Evolutionary conservation across 192 early-diverging fungal genomes (phyloP).

Genomic region (Coemansia sp.): DNA sequence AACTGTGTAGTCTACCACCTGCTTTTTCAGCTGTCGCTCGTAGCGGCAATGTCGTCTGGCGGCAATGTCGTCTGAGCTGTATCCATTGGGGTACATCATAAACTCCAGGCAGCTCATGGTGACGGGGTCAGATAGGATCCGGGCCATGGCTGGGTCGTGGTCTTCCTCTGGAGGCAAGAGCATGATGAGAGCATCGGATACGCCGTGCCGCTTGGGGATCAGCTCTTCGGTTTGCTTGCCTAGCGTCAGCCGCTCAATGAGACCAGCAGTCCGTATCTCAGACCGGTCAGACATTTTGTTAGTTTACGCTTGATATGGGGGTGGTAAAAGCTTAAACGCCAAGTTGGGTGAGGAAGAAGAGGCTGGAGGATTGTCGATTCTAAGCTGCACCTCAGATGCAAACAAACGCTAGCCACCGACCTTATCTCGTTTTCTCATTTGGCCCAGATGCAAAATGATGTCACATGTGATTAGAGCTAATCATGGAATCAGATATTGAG

Average conservation of each 20-base stretch:
- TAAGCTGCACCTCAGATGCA: background rate
- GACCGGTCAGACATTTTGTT: background rate
- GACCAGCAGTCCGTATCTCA: background rate
- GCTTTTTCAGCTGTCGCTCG: slow-evolving; percentile 24
- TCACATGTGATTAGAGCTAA: background rate
- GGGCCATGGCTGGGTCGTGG: slow-evolving; percentile 26
- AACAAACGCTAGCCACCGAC: background rate
- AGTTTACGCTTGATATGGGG: background rate
- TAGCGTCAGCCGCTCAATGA: background rate
- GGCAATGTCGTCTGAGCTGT: slow-evolving; percentile 14
- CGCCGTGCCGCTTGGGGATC: slow-evolving; percentile 25
- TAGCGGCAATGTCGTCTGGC: slow-evolving; percentile 17
- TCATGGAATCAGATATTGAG: background rate
- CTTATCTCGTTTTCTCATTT: background rate
- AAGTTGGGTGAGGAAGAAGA: background rate
- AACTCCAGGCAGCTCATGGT: slow-evolving; percentile 37
- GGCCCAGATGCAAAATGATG: background rate
- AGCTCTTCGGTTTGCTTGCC: background rate
- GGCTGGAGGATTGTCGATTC: background rate
- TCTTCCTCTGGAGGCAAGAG: slow-evolving; percentile 45
- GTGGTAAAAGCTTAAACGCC: background rate
- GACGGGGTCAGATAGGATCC: slow-evolving; percentile 27
- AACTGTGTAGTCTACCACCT: slow-evolving; percentile 33
- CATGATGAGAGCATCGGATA: slow-evolving; percentile 7
- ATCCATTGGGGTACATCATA: slow-evolving; percentile 31